These are phyloP conservation scores for Pleurotus tuber-regium DNA, from an alignment of 768 basidiomycete species.

Conservation along the genomic window DNA sequence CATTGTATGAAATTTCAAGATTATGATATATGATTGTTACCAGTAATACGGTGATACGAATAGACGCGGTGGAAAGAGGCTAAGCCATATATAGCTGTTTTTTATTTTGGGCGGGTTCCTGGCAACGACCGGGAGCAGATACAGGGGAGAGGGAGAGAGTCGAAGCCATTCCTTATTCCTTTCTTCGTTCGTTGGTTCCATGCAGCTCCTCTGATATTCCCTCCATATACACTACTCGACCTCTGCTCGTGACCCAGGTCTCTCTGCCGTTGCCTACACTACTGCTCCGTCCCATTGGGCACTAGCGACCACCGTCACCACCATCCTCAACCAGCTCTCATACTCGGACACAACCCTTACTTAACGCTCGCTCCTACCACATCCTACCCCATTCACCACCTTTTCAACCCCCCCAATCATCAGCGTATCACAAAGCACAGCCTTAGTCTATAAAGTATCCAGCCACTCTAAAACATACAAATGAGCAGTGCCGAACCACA, in stretches of 20 bases:
- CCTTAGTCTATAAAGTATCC: background rate
- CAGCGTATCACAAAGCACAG: constrained; percentile 1
- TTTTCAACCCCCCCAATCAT: background rate
- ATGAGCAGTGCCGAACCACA: constrained; percentile 8
- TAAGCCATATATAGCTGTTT: constrained; percentile 7
- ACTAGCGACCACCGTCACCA: constrained; percentile 9
- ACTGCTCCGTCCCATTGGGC: constrained; percentile 17
- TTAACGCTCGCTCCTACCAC: constrained; percentile 10
- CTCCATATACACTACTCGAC: constrained; percentile 6
- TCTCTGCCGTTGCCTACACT: constrained; percentile 16
- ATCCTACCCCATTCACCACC: background rate
- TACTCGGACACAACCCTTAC: constrained; percentile 17
- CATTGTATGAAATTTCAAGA: constrained; percentile 11
- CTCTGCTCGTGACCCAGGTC: constrained; percentile 11
- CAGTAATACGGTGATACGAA: background rate
- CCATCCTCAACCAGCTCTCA: constrained; percentile 17
- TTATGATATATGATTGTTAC: constrained; percentile 9
- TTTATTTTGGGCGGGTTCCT: constrained; percentile 21
- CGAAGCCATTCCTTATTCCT: constrained; percentile 22
- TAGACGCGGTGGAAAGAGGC: constrained; percentile 3
- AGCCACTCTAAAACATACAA: constrained; percentile 7
- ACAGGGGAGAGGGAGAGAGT: constrained; percentile 11
- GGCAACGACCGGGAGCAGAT: constrained; percentile 22
- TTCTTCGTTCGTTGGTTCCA: constrained; percentile 19
- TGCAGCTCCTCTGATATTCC: constrained; percentile 17